phyloP scores from a whole-genome alignment of 345 rosid genomes.

The Crucihimalaya himalaica region DNA sequence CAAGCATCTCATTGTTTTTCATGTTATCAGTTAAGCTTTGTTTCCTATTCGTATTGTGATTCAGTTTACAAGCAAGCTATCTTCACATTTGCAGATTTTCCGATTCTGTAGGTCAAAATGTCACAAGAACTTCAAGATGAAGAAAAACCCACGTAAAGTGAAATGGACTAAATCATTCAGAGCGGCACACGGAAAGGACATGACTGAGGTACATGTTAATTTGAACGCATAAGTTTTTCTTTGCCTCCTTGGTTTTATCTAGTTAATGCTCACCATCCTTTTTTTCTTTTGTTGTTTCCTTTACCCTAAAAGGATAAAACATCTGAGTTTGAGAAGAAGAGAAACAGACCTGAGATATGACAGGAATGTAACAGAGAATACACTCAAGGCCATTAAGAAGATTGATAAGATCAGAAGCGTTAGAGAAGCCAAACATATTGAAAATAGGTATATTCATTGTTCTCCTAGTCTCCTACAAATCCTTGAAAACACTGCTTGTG shows the following conservation, averaged over 20 bases:
- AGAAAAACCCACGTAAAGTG: constrained; percentile 95
- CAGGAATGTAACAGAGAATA: constrained; percentile 70
- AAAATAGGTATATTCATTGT: constrained; percentile 50
- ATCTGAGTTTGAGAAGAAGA: constrained; percentile 92
- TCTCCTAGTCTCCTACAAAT: neutral
- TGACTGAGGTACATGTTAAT: constrained; percentile 70
- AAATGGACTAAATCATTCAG: constrained; percentile 97
- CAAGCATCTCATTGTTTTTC: neutral
- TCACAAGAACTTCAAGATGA: constrained; percentile 97
- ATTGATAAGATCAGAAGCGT: constrained; percentile 70
- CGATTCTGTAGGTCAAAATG: constrained; percentile 62
- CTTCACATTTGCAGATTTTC: constrained; percentile 58
- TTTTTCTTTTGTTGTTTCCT: constrained; percentile 20
- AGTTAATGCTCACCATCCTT: neutral
- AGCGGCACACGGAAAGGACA: constrained; percentile 81
- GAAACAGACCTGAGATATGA: constrained; percentile 97
- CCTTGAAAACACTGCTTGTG: neutral
- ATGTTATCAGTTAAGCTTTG: neutral
- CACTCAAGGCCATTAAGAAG: constrained; percentile 84
- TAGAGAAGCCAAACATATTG: constrained; percentile 58
- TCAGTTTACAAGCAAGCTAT: neutral
- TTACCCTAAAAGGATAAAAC: constrained; percentile 63
- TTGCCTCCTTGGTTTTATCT: neutral
- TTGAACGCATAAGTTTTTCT: neutral
- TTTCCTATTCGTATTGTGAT: neutral